Evolutionary conservation across 108 stramenopile genomes (phyloP).

Genomic region (Cyclotella sp.): DNA sequence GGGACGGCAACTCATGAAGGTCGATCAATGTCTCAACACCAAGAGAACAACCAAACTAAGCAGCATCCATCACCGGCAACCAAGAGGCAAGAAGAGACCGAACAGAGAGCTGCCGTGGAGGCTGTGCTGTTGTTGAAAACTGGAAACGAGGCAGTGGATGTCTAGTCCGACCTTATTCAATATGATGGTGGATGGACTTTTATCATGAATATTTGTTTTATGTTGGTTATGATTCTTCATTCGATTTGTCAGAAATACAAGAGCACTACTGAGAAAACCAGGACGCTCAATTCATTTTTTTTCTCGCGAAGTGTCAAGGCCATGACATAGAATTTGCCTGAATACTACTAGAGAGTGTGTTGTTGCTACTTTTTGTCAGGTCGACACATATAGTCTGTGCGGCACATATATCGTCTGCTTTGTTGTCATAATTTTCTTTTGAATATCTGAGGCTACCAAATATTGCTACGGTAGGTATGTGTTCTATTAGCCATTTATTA

Average conservation of each 20-base stretch:
- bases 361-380: no score
- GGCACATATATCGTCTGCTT: no score
- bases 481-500: no score
- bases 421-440: no score
- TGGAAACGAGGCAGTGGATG: neutral
- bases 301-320: no score
- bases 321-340: no score
- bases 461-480: no score
- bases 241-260: neutral
- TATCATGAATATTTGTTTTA: neutral
- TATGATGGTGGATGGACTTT: neutral
- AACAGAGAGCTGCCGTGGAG: conserved; percentile 16
- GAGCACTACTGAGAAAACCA: no score
- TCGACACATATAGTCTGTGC: no score
- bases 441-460: no score
- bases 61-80: neutral
- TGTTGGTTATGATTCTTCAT: neutral
- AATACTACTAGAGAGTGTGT: no score
- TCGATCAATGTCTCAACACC: neutral
- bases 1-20: neutral
- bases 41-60: neutral
- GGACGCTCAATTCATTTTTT: no score
- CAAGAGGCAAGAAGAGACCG: conserved; percentile 8
- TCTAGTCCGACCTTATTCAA: neutral
- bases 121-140: conserved; percentile 16